Percentiles rank a stretch among this genome's conserved stretches.
phyloP scores from a whole-genome alignment of 2,329 filamentous ascomycete genomes.

The Metarhizium anisopliae region DNA sequence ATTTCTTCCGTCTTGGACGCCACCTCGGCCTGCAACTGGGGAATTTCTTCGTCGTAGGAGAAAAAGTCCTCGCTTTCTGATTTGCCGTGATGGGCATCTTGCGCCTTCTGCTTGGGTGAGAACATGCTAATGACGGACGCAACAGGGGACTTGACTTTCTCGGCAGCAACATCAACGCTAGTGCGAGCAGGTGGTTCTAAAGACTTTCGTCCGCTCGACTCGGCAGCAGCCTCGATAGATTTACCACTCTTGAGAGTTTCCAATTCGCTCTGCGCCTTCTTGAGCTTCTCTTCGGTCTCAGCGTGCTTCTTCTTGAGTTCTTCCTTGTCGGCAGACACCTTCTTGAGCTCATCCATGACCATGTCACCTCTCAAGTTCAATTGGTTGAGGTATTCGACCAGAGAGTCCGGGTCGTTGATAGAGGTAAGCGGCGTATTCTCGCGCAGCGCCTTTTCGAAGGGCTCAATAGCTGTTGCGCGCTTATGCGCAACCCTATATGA shows the following conservation, averaged over 20 bases:
- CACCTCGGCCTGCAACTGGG: conserved; percentile 68
- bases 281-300: conserved; percentile 55
- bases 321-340: conserved; percentile 74
- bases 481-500: conserved; percentile 90
- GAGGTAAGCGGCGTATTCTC: conserved; percentile 89
- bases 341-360: conserved; percentile 87
- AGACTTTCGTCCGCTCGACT: conserved; percentile 25
- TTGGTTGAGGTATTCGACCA: conserved; percentile 86
- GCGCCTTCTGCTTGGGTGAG: conserved; percentile 35
- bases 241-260: conserved; percentile 34
- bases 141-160: conserved; percentile 35
- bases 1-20: conserved; percentile 63
- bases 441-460: conserved; percentile 82
- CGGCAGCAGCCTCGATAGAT: conserved; percentile 14
- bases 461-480: conserved; percentile 77
- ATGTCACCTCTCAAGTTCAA: conserved; percentile 80
- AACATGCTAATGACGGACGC: conserved; percentile 40
- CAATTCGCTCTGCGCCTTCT: conserved; percentile 55
- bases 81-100: conserved; percentile 18
- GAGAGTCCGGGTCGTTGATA: conserved; percentile 72
- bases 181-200: conserved; percentile 7
- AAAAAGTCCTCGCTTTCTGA: conserved; percentile 65
- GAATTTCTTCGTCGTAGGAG: conserved; percentile 82
- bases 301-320: conserved; percentile 67
- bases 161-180: conserved; percentile 9